Evolutionary conservation across 1,284 basidiomycete genomes (phyloP).

Genomic region (Leccinum subfulvum): DNA sequence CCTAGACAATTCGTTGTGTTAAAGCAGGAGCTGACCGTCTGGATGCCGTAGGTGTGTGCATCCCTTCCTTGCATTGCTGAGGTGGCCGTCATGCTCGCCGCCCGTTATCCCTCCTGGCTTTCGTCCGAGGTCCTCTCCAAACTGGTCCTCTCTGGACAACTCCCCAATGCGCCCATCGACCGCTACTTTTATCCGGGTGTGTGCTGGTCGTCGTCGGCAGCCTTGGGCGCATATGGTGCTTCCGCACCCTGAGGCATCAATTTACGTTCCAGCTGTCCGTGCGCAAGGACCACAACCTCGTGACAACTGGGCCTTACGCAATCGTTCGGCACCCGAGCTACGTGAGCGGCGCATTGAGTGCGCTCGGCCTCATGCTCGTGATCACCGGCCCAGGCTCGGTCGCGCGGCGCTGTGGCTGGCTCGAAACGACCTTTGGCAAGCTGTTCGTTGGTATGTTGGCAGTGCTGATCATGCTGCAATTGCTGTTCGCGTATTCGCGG

Average conservation of each 20-base stretch:
- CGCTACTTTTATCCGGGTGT: conserved; percentile 19
- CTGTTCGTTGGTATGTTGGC: conserved; percentile 23
- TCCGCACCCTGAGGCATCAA: conserved; percentile 28
- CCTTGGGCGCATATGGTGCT: conserved; percentile 32
- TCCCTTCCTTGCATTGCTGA: background rate
- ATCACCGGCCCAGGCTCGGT: conserved; percentile 30
- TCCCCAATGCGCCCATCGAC: conserved; percentile 19
- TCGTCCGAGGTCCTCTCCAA: conserved; percentile 21
- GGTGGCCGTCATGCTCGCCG: conserved; percentile 20
- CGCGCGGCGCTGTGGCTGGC: conserved; percentile 24
- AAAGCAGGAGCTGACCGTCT: background rate
- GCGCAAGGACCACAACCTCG: conserved; percentile 26
- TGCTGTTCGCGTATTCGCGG: conserved; percentile 17
- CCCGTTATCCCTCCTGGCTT: conserved; percentile 15
- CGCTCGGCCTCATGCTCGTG: conserved; percentile 28
- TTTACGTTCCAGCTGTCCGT: conserved; percentile 34
- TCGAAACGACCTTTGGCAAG: conserved; percentile 19
- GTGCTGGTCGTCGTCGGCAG: conserved; percentile 19
- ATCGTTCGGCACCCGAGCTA: conserved; percentile 14
- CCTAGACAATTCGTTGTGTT: background rate
- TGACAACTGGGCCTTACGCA: conserved; percentile 6
- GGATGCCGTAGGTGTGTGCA: background rate
- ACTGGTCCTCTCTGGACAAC: conserved; percentile 6
- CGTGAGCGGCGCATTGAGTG: background rate
- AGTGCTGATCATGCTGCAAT: conserved; percentile 16